phyloP scores from a whole-genome alignment of 1,139 yeast species.

The Geotrichum phurueaensis region DNA sequence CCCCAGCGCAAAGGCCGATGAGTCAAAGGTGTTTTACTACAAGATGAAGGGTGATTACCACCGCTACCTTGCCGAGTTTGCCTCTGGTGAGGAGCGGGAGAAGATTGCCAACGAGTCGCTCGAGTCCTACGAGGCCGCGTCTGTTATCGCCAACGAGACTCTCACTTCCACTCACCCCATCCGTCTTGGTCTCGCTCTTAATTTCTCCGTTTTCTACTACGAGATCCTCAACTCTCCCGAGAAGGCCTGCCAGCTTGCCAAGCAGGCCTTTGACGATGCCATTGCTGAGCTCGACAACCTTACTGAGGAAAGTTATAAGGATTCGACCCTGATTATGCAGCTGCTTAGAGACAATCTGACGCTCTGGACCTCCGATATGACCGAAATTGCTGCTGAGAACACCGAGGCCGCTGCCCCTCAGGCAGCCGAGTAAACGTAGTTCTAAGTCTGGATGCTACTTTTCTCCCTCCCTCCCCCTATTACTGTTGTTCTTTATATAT shows the following conservation, averaged over 20 bases:
- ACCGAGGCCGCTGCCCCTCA: slow-evolving; percentile 45
- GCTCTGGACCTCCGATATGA: slow-evolving; percentile 95
- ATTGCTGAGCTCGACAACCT: slow-evolving; percentile 97
- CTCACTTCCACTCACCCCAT: slow-evolving; percentile 98
- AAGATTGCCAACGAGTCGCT: slow-evolving; percentile 88
- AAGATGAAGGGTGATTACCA: slow-evolving; percentile 99
- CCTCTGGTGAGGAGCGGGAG: slow-evolving; percentile 84
- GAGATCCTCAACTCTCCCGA: slow-evolving; percentile 97
- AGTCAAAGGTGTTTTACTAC: slow-evolving; percentile 95
- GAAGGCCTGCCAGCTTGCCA: slow-evolving; percentile 97
- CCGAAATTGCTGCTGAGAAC: slow-evolving; percentile 58
- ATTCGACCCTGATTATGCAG: slow-evolving; percentile 97
- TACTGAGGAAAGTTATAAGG: slow-evolving; percentile 97
- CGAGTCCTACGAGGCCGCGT: slow-evolving; percentile 91
- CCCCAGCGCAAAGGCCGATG: slow-evolving; percentile 91
- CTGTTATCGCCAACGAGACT: slow-evolving; percentile 94
- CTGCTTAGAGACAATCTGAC: slow-evolving; percentile 96
- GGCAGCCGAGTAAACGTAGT: slow-evolving; percentile 22
- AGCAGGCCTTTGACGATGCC: slow-evolving; percentile 98
- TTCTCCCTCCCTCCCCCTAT: background rate
- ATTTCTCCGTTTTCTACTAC: slow-evolving; percentile 96
- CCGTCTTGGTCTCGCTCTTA: slow-evolving; percentile 94
- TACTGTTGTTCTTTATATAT: background rate
- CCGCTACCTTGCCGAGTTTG: slow-evolving; percentile 97
- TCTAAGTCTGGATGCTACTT: background rate